phyloP scores from a whole-genome alignment of 371 early-diverging fungal species.

The Encephalitozoon hellem region DNA sequence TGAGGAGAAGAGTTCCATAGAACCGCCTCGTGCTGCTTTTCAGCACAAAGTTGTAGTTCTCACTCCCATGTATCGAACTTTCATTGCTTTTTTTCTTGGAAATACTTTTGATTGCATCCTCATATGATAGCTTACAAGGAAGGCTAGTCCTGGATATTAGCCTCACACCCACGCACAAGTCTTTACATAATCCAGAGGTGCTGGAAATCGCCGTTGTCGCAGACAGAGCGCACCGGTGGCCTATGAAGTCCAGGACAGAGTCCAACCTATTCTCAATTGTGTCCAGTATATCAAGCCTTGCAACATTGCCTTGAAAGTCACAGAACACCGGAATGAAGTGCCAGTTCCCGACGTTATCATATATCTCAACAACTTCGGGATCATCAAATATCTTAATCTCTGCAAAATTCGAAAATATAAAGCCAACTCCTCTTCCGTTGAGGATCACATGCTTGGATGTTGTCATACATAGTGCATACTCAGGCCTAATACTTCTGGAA shows the following conservation, averaged over 20 bases:
- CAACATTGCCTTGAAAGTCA: neutral
- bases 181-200: neutral
- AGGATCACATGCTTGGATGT: constrained; percentile 7
- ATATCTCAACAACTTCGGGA: neutral
- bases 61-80: neutral
- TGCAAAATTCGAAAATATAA: constrained; percentile 1
- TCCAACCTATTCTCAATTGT: neutral
- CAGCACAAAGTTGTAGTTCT: neutral
- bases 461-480: neutral
- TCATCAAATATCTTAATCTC: neutral
- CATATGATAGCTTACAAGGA: neutral
- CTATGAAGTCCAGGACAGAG: neutral
- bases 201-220: neutral
- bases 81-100: neutral
- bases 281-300: neutral
- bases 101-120: neutral
- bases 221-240: neutral
- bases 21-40: neutral
- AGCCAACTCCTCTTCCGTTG: neutral
- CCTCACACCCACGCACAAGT: neutral
- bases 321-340: constrained; percentile 7
- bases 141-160: neutral
- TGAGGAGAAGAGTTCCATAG: neutral
- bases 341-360: constrained; percentile 27
- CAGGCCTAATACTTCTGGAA: neutral